These are phyloP conservation scores for Backusella tuberculispora DNA, from an alignment of 192 early-diverging fungal species.

Conservation along the genomic window DNA sequence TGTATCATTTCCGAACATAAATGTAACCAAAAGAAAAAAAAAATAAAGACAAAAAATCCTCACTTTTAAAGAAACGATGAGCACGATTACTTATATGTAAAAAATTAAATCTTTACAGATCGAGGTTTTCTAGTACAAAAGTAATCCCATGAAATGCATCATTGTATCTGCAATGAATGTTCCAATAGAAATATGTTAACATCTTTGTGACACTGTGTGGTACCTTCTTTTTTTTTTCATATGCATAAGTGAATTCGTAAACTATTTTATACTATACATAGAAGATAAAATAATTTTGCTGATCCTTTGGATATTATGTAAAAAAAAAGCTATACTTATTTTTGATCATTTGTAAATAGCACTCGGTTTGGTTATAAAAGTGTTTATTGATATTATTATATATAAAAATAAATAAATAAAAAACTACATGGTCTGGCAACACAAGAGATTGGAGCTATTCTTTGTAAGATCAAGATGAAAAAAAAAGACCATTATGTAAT, in stretches of 20 bases:
- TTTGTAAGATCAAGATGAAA: not conserved
- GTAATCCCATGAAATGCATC: not conserved
- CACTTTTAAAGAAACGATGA: too few species aligned
- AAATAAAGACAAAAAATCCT: too few species aligned
- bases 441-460: not conserved
- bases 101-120: not conserved
- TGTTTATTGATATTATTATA: too few species aligned
- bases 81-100: too few species aligned
- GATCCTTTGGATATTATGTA: too few species aligned
- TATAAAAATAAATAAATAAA: not conserved
- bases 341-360: too few species aligned
- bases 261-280: not conserved
- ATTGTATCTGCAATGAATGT: slow-evolving; percentile 1
- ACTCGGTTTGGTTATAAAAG: too few species aligned
- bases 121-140: not conserved
- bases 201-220: not conserved
- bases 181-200: not conserved
- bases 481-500: not conserved
- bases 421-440: not conserved
- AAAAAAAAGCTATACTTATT: too few species aligned
- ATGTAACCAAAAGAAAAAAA: not conserved
- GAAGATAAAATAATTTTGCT: too few species aligned
- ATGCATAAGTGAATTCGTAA: not conserved
- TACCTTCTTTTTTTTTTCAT: not conserved
- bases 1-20: not conserved